These are phyloP conservation scores for Sphaerulina populicola DNA, from an alignment of 2,329 filamentous ascomycete genomes.

Conservation along the genomic window DNA sequence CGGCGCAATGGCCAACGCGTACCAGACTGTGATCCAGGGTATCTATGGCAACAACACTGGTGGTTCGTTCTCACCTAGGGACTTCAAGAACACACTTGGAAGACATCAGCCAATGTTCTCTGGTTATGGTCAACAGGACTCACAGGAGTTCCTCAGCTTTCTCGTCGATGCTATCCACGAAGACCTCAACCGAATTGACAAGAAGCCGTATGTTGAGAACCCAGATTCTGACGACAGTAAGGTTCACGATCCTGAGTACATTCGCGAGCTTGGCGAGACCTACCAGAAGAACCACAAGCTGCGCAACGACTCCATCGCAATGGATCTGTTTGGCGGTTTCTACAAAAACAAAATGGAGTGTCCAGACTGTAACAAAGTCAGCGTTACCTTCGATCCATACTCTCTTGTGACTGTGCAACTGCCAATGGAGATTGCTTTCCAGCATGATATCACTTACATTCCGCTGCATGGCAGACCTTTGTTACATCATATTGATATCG, in stretches of 20 bases:
- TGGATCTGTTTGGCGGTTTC: slow-evolving; percentile 91
- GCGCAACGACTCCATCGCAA: slow-evolving; percentile 89
- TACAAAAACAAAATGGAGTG: slow-evolving; percentile 97
- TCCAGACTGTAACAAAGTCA: slow-evolving; percentile 84
- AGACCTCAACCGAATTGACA: slow-evolving; percentile 83
- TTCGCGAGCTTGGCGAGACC: slow-evolving; percentile 74
- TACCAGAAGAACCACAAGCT: slow-evolving; percentile 89
- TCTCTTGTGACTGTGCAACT: slow-evolving; percentile 87
- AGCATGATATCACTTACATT: slow-evolving; percentile 64
- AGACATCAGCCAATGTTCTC: slow-evolving; percentile 77
- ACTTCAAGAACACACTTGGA: slow-evolving; percentile 77
- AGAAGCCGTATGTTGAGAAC: slow-evolving; percentile 96
- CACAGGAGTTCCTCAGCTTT: slow-evolving; percentile 93
- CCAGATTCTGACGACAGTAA: slow-evolving; percentile 96
- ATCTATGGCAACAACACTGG: slow-evolving; percentile 64
- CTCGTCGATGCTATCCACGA: slow-evolving; percentile 90
- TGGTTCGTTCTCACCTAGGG: slow-evolving; percentile 64
- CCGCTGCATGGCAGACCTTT: slow-evolving; percentile 65
- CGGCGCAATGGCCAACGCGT: slow-evolving; percentile 78
- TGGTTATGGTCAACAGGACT: slow-evolving; percentile 92
- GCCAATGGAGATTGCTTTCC: slow-evolving; percentile 77
- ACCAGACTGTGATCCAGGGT: slow-evolving; percentile 64
- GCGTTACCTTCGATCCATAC: slow-evolving; percentile 97
- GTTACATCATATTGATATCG: slow-evolving; percentile 67
- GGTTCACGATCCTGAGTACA: slow-evolving; percentile 70